Percentiles rank a stretch among this genome's conserved stretches.
These are phyloP conservation scores for Sindora glabra DNA, from an alignment of 306 rosid genomes.

Conservation along the genomic window DNA sequence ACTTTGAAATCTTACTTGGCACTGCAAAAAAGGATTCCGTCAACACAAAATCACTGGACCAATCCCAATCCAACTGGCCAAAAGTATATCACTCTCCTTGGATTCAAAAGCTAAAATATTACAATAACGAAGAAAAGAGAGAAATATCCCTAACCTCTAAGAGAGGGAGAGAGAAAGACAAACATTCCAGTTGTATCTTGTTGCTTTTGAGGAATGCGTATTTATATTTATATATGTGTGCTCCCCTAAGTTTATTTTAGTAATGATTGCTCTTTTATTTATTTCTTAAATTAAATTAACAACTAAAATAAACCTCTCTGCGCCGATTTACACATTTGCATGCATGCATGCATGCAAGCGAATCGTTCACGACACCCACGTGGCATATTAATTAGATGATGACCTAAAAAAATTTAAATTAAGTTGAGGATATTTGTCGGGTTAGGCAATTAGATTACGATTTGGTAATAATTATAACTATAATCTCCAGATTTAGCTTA, in stretches of 20 bases:
- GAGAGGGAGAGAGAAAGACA: constrained; percentile 54
- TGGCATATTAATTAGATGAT: constrained; percentile 44
- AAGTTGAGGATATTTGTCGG: constrained; percentile 19
- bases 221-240: too few species aligned
- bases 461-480: too few species aligned
- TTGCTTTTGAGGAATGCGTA: constrained; percentile 84
- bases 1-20: constrained; percentile 35
- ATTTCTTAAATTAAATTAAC: background rate
- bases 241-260: constrained; percentile 52
- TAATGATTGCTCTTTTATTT: constrained; percentile 22
- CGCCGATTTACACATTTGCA: constrained; percentile 27
- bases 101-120: too few species aligned
- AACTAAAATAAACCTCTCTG: background rate
- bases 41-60: constrained; percentile 61
- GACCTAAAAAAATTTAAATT: constrained; percentile 18
- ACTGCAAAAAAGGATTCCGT: constrained; percentile 40
- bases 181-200: constrained; percentile 94
- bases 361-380: constrained; percentile 47
- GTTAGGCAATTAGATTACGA: constrained; percentile 27
- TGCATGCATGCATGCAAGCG: constrained; percentile 80
- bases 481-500: too few species aligned
- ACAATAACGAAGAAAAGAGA: constrained; percentile 4
- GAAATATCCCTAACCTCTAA: constrained; percentile 28
- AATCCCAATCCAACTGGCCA: constrained; percentile 38
- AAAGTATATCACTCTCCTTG: constrained; percentile 17